A percentile compares a stretch with the other conserved stretches of the same genome.
Conservation (phyloP, 2,329 filamentous ascomycete species). For the Alternaria atra region DNA sequence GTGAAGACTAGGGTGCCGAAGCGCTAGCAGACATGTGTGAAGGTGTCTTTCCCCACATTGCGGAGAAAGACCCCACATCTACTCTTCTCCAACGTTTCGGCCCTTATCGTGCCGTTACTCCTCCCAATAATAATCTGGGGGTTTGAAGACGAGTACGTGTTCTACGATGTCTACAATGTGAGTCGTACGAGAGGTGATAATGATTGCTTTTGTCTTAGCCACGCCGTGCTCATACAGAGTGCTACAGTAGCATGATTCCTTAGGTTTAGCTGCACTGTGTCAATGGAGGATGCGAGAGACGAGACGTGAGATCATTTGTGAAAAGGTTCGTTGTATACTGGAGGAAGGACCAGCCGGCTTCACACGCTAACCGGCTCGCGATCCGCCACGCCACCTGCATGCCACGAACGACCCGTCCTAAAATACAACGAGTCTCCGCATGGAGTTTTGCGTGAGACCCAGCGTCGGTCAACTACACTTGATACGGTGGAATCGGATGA, state of each 20-base stretch:
- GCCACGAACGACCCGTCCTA: background rate
- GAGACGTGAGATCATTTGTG: background rate
- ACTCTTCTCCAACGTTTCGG: conserved; percentile 11
- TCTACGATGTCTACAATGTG: background rate
- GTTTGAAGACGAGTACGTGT: background rate
- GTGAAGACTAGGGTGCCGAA: background rate
- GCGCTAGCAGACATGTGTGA: background rate
- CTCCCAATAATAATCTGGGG: background rate
- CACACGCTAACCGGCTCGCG: background rate
- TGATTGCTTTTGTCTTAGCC: background rate
- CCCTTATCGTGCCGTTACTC: background rate
- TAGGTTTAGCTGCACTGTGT: background rate
- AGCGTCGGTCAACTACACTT: too few species aligned
- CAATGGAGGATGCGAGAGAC: background rate
- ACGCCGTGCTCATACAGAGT: background rate
- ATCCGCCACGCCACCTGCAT: background rate
- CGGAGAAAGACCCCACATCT: conserved; percentile 29
- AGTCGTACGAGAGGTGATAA: background rate
- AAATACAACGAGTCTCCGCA: too few species aligned
- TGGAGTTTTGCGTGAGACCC: too few species aligned
- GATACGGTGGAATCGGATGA: too few species aligned
- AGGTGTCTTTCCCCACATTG: conserved; percentile 23
- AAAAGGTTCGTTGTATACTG: background rate
- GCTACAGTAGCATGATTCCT: background rate
- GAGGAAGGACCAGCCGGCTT: background rate